Evolutionary conservation across 768 basidiomycete species (phyloP).

Genomic region (Holtermanniella nyarrowii): DNA sequence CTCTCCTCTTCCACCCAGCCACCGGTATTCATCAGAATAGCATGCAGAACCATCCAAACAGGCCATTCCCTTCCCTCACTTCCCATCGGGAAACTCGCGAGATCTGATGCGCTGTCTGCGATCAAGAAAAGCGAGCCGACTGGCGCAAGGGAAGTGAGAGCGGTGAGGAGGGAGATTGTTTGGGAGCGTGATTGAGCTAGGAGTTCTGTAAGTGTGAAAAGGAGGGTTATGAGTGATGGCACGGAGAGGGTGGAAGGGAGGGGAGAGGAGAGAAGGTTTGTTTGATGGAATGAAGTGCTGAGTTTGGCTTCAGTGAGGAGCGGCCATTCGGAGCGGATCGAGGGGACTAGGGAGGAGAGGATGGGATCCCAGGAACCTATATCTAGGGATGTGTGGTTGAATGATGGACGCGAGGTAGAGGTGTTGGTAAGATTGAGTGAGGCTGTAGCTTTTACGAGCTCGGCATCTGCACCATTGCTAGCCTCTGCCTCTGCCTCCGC

Average conservation of each 20-base stretch:
- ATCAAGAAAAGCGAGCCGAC: constrained; percentile 28
- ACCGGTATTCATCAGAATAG: constrained; percentile 5
- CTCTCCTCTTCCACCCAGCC: constrained; percentile 25
- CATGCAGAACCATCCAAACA: constrained; percentile 26
- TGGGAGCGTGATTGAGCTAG: constrained; percentile 31
- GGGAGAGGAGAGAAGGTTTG: constrained; percentile 6
- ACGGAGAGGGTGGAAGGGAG: background rate
- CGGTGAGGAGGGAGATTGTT: constrained; percentile 20
- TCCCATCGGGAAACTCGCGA: constrained; percentile 26
- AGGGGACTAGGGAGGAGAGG: constrained; percentile 8
- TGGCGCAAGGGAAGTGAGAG: constrained; percentile 14
- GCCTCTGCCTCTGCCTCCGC: background rate
- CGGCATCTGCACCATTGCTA: background rate
- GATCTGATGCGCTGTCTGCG: constrained; percentile 33
- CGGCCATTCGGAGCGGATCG: constrained; percentile 4
- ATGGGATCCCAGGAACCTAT: constrained; percentile 29
- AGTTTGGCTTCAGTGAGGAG: background rate
- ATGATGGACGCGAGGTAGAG: background rate
- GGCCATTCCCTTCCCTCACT: constrained; percentile 31
- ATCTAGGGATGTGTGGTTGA: constrained; percentile 13
- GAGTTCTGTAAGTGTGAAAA: constrained; percentile 39
- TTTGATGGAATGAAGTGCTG: background rate
- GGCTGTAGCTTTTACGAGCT: background rate
- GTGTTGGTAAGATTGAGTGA: constrained; percentile 4
- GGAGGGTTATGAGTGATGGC: constrained; percentile 31